A percentile compares a stretch with the other conserved stretches of the same genome.
Evolutionary conservation across 169 alveolate species (phyloP).

Genomic region (Cyclospora cayetanensis): DNA sequence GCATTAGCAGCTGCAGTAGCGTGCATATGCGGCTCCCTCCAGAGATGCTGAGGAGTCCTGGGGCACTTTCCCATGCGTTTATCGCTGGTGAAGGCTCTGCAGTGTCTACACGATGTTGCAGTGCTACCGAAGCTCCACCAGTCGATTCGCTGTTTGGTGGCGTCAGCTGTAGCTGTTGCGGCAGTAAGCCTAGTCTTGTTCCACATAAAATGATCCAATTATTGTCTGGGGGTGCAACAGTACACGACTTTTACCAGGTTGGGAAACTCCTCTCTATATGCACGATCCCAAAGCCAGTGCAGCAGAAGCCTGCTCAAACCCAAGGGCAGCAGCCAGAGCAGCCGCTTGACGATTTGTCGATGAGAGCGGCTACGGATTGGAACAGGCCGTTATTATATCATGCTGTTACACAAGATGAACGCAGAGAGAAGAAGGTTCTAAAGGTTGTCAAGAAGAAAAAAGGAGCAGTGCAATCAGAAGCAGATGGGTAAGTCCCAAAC

Average conservation of each 20-base stretch:
- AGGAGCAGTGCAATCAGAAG: slow-evolving; percentile 36
- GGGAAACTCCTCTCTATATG: slow-evolving; percentile 15
- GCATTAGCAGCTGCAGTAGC: too few species aligned
- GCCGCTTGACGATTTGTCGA: not conserved
- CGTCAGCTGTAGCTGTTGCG: not conserved
- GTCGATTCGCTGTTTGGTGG: not conserved
- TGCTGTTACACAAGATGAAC: not conserved
- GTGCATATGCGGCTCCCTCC: not conserved
- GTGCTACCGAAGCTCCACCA: not conserved
- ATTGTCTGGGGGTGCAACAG: not conserved
- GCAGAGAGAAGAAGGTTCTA: slow-evolving; percentile 2
- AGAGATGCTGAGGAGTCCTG: not conserved
- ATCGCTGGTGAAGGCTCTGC: not conserved
- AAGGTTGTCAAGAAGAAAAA: slow-evolving; percentile 17
- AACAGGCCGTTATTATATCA: not conserved
- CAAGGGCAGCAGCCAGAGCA: not conserved
- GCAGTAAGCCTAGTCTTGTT: not conserved
- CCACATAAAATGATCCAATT: not conserved
- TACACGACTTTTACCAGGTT: not conserved
- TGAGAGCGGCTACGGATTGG: not conserved
- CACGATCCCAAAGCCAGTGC: not conserved
- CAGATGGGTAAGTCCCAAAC: slow-evolving; percentile 6
- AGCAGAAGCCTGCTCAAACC: slow-evolving; percentile 12
- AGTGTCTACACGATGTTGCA: slow-evolving; percentile 23
- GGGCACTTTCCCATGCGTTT: not conserved